These are phyloP conservation scores for Stephanodiscus triporus DNA, from an alignment of 108 stramenopile species.

Conservation along the genomic window DNA sequence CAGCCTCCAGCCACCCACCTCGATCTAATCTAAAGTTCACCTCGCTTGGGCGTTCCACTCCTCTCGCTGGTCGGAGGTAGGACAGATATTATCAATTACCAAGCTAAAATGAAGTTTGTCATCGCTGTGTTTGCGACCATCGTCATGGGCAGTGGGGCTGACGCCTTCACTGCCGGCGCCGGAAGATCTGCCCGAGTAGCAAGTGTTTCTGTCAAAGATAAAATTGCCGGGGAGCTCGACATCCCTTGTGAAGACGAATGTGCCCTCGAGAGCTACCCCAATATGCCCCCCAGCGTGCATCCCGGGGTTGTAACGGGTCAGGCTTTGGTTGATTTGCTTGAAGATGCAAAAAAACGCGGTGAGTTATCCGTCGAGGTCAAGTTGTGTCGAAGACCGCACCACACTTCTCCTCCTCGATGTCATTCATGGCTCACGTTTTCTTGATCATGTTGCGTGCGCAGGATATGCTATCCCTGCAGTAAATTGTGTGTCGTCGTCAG, in stretches of 20 bases:
- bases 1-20: too few relatives aligned
- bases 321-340: conserved; percentile 74
- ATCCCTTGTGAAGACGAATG: conserved; percentile 85
- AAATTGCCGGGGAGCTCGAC: conserved; percentile 64
- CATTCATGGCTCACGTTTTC: conserved; percentile 8
- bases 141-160: conserved; percentile 38
- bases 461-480: conserved; percentile 95
- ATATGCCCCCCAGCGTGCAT: conserved; percentile 76
- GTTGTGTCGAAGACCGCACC: background rate
- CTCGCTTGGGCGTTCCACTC: too few relatives aligned
- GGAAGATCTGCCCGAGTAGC: conserved; percentile 24
- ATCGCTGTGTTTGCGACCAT: conserved; percentile 33
- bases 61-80: too few relatives aligned
- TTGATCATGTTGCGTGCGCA: conserved; percentile 8
- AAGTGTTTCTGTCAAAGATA: conserved; percentile 31
- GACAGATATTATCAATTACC: too few relatives aligned
- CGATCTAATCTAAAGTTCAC: too few relatives aligned
- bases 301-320: conserved; percentile 84
- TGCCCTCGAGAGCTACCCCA: conserved; percentile 70
- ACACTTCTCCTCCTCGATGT: background rate
- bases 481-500: conserved; percentile 89
- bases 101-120: conserved; percentile 40
- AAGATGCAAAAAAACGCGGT: conserved; percentile 82
- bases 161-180: conserved; percentile 22
- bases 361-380: conserved; percentile 32